phyloP scores from a whole-genome alignment of 2,329 filamentous ascomycete genomes.

The Pseudogymnoascus sp. region DNA sequence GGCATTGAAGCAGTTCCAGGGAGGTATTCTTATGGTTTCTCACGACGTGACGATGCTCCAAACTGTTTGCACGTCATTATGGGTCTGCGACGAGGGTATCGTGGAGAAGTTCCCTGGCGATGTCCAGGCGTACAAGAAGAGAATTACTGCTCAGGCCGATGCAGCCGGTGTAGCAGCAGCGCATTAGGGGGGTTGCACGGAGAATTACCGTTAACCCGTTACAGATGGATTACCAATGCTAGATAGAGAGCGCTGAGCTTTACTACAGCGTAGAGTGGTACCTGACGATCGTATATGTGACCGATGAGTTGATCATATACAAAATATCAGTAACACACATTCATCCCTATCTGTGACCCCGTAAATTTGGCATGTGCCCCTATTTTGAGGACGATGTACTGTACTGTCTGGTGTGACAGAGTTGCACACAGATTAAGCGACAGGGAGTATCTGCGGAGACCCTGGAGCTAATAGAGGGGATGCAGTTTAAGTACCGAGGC shows the following conservation, averaged over 20 bases:
- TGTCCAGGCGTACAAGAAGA: constrained; percentile 96
- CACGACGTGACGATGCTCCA: constrained; percentile 99
- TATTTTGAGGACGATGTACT: not conserved
- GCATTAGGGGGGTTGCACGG: constrained; percentile 36
- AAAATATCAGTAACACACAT: constrained; percentile 9
- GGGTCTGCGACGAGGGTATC: constrained; percentile 91
- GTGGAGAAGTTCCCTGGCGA: constrained; percentile 96
- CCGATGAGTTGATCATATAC: not conserved
- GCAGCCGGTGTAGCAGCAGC: constrained; percentile 75
- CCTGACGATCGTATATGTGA: not conserved
- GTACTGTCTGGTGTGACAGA: not conserved
- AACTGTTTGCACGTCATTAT: constrained; percentile 87
- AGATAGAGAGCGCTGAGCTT: not conserved
- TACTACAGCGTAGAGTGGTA: not conserved
- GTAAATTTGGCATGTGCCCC: constrained; percentile 3
- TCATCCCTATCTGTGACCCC: not conserved
- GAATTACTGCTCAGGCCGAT: constrained; percentile 83
- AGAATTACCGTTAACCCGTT: not conserved
- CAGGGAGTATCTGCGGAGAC: constrained; percentile 5
- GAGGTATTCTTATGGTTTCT: constrained; percentile 95
- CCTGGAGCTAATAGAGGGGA: not conserved
- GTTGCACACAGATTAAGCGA: not conserved
- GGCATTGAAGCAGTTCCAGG: constrained; percentile 79
- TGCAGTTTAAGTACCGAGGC: not conserved
- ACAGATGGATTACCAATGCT: not conserved